Evolutionary conservation across 176 grass and related monocot genomes (phyloP).

Genomic region (Typha latifolia): DNA sequence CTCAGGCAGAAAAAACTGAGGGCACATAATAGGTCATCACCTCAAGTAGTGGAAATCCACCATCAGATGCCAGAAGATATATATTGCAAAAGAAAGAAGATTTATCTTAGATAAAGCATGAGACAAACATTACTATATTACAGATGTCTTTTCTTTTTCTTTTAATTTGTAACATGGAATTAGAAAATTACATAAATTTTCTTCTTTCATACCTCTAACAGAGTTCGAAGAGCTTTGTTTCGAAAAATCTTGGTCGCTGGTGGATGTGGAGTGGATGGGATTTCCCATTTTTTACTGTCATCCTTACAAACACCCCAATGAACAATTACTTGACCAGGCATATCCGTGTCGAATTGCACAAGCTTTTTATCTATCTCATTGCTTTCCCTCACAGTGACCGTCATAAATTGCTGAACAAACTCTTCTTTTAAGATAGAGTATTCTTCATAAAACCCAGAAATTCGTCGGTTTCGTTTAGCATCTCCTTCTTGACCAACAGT

Average conservation of each 20-base stretch:
- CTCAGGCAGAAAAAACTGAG: constrained; percentile 1
- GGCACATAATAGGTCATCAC: too few species aligned
- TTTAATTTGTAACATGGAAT: too few species aligned
- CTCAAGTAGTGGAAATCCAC: too few species aligned
- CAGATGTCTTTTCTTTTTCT: neutral
- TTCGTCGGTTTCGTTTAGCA: constrained; percentile 26
- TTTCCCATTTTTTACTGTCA: constrained; percentile 63
- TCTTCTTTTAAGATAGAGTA: constrained; percentile 64
- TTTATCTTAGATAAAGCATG: neutral
- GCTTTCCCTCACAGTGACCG: constrained; percentile 48
- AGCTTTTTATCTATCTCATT: constrained; percentile 41
- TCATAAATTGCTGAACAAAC: constrained; percentile 58
- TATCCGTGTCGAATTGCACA: constrained; percentile 76
- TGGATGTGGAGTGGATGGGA: constrained; percentile 77
- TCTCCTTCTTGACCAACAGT: constrained; percentile 11
- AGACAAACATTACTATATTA: neutral
- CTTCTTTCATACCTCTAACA: constrained; percentile 54
- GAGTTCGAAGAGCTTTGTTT: constrained; percentile 81
- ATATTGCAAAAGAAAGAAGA: neutral
- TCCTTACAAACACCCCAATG: constrained; percentile 89
- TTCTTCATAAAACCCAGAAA: constrained; percentile 52
- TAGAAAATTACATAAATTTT: neutral
- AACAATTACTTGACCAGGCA: constrained; percentile 74
- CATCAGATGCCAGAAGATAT: too few species aligned
- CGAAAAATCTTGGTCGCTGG: constrained; percentile 54